Evolutionary conservation across 345 rosid genomes (phyloP).

Genomic region (Citrus inodora): DNA sequence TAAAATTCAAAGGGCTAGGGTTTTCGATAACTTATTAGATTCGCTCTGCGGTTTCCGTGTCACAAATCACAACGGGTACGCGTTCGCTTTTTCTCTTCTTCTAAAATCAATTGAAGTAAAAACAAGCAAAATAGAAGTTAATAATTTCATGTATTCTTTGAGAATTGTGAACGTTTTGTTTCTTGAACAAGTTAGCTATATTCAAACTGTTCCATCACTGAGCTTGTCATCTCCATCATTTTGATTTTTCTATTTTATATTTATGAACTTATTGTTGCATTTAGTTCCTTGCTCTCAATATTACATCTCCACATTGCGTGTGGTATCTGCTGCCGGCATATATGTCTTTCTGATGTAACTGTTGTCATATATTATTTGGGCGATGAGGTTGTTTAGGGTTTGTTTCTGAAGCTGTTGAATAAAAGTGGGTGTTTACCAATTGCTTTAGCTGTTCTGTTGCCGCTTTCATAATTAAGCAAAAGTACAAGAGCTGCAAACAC

Average conservation of each 20-base stretch:
- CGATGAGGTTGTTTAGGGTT: neutral
- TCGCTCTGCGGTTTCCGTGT: neutral
- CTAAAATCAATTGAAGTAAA: neutral
- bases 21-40: neutral
- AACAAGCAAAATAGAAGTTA: neutral
- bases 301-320: neutral
- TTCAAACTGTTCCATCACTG: neutral
- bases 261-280: neutral
- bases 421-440: neutral
- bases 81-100: neutral
- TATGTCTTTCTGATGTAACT: neutral
- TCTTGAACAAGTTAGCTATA: neutral
- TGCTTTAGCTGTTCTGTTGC: neutral
- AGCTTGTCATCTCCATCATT: neutral
- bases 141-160: neutral
- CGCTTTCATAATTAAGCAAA: neutral
- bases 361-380: too few species aligned
- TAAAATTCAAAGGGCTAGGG: neutral
- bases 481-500: neutral
- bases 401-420: too few species aligned
- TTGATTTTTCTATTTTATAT: neutral
- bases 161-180: neutral
- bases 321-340: neutral
- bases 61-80: neutral
- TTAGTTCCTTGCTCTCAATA: neutral